Evolutionary conservation across 495 filamentous ascomycete species (phyloP), one percentile per base, ranked within the genome.

Genomic region (Annulohypoxylon maeteangense): DNA sequence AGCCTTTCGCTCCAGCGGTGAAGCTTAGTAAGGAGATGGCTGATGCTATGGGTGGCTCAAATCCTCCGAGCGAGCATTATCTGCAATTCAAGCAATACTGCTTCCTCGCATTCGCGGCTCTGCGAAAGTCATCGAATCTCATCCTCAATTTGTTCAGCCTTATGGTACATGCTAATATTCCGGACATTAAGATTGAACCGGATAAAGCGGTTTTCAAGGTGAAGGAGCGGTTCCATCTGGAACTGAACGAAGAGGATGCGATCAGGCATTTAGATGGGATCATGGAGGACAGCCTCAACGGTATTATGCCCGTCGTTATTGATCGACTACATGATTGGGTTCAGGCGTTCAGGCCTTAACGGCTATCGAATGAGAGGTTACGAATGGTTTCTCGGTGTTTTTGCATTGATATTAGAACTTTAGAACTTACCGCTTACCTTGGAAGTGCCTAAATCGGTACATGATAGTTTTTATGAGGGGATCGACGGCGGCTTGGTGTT

Each of bases 11-110:
- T 1, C 95, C 95, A 0, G 89, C 92, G 67, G 97, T 99, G 90
- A 99, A 99, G 74, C 88, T 99, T 20, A 93, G 91, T 80, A 93
- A 93, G 74, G 95, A 99, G 76, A 99, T 99, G 95, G 91, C 98
- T 12, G 95, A 98, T 73, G 95, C 94, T 58, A 98, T 99, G 95
- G 95, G 95, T 61, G 94, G 96, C 6, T 83, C 88, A 4, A 84
- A 85, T 27, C 75, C 75, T 0, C 74, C 75, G 7, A 92, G 90
- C 25, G 87, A 90, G 16, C 88, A 97, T 51, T 98, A 97, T 76
- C 80, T 88, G 12, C 87, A 91, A 47, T 99, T 98, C 80, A 93
- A 94, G 75, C 90, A 93, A 72, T 96, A 98, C 80, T 97, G 94
- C 79, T 98, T 96, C 78, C 95, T 96, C 0, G 93, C 95, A 0